Percentiles rank a stretch among this genome's conserved stretches.
phyloP scores from a whole-genome alignment of 257 asterid species.

The Echites panduratus region DNA sequence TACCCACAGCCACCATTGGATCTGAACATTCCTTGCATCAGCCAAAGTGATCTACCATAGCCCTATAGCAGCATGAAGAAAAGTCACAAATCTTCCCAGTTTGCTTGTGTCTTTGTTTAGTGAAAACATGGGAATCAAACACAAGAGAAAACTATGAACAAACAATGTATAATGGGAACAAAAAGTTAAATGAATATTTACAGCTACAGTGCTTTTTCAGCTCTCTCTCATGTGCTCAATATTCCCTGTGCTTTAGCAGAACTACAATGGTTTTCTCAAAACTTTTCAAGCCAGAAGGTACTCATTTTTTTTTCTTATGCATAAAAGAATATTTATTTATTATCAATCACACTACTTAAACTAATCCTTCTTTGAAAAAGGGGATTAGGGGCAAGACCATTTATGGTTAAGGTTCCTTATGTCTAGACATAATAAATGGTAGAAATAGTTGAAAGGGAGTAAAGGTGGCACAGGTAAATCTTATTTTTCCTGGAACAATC shows the following conservation, averaged over 20 bases:
- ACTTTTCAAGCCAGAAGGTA: background rate
- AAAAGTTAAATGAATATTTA: background rate
- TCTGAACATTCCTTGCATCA: slow-evolving; percentile 84
- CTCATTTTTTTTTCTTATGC: too few relatives aligned
- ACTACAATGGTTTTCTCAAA: background rate
- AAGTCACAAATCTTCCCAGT: background rate
- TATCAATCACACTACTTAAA: too few relatives aligned
- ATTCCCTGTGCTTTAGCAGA: background rate
- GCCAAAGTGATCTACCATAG: slow-evolving; percentile 76
- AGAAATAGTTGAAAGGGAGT: background rate
- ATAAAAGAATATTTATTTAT: background rate
- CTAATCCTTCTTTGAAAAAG: too few relatives aligned
- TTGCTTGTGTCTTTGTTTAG: background rate
- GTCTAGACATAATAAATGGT: background rate
- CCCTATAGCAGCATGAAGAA: slow-evolving; percentile 36
- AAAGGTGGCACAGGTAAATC: background rate
- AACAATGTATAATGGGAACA: background rate
- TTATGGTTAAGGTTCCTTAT: background rate
- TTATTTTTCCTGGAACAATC: background rate
- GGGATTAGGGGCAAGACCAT: background rate
- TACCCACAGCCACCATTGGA: slow-evolving; percentile 81
- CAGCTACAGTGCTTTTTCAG: background rate
- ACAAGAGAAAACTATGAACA: background rate
- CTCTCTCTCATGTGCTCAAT: background rate
- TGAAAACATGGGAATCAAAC: background rate